These are phyloP conservation scores for Teratosphaeria nubilosa DNA, from an alignment of 2,329 filamentous ascomycete species.

Conservation along the genomic window DNA sequence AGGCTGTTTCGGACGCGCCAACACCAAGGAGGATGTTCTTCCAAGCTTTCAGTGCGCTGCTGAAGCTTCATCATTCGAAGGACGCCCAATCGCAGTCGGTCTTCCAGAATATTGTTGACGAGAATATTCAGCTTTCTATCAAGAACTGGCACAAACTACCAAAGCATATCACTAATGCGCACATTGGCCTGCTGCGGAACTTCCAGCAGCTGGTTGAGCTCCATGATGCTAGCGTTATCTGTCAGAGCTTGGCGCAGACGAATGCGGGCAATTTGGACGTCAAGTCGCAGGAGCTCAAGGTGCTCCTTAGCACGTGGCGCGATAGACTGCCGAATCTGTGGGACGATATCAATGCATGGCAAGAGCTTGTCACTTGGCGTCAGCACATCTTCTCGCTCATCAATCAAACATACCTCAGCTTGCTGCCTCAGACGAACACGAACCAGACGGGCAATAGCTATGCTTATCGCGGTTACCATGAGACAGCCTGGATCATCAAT, in stretches of 20 bases:
- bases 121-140: slow-evolving; percentile 93
- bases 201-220: slow-evolving; percentile 97
- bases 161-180: slow-evolving; percentile 81
- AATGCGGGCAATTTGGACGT: slow-evolving; percentile 76
- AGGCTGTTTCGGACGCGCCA: slow-evolving; percentile 93
- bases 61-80: slow-evolving; percentile 86
- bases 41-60: slow-evolving; percentile 92
- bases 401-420: slow-evolving; percentile 80
- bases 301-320: slow-evolving; percentile 88
- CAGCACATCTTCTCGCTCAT: slow-evolving; percentile 98
- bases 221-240: slow-evolving; percentile 95
- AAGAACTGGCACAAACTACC: slow-evolving; percentile 99
- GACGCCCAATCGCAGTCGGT: slow-evolving; percentile 57
- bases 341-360: slow-evolving; percentile 99
- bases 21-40: slow-evolving; percentile 93
- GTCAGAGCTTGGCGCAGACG: slow-evolving; percentile 76
- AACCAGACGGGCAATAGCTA: slow-evolving; percentile 85
- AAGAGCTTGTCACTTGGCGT: slow-evolving; percentile 98
- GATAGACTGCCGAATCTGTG: slow-evolving; percentile 93
- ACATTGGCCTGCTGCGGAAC: slow-evolving; percentile 89
- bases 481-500: slow-evolving; percentile 99
- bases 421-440: slow-evolving; percentile 64
- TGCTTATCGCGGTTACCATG: slow-evolving; percentile 93
- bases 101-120: slow-evolving; percentile 85
- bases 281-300: slow-evolving; percentile 91